Conservation (phyloP, 2,329 filamentous ascomycete genomes). For the Alternaria triticimaculans region DNA sequence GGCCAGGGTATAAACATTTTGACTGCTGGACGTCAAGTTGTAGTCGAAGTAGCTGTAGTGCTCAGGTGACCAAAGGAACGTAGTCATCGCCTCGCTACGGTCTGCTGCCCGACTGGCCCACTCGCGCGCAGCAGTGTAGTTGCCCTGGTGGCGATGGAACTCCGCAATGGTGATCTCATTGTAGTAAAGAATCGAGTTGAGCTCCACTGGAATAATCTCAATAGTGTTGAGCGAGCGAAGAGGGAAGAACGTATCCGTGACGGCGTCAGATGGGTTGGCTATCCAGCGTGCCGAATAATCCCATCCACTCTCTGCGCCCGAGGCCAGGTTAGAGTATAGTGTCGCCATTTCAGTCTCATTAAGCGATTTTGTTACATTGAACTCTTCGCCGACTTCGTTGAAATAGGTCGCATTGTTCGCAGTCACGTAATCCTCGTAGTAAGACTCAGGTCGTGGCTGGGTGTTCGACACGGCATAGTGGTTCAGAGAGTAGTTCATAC, state of each 20-base stretch:
- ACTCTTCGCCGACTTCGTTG: conserved; percentile 64
- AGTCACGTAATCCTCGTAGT: conserved; percentile 68
- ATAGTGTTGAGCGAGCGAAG: conserved; percentile 67
- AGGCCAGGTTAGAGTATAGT: conserved; percentile 68
- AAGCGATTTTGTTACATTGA: conserved; percentile 59
- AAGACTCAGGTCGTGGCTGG: conserved; percentile 71
- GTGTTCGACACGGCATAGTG: conserved; percentile 69
- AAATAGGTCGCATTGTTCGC: conserved; percentile 72
- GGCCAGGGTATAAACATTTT: conserved; percentile 61
- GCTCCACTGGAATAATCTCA: conserved; percentile 67
- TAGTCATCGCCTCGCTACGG: conserved; percentile 68
- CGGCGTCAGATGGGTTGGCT: conserved; percentile 63
- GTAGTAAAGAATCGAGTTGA: conserved; percentile 72
- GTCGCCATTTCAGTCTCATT: conserved; percentile 60
- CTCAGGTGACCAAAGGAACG: conserved; percentile 69
- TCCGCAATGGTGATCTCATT: conserved; percentile 67
- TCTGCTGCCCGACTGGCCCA: conserved; percentile 60
- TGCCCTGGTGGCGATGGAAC: conserved; percentile 61
- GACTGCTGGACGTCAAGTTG: conserved; percentile 66
- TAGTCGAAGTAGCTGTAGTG: conserved; percentile 72
- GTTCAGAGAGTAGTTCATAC: conserved; percentile 62
- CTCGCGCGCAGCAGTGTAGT: conserved; percentile 56
- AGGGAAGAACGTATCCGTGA: conserved; percentile 68
- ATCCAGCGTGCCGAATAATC: conserved; percentile 69
- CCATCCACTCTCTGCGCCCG: conserved; percentile 70